These are phyloP conservation scores for Ogataea hybrid DNA, from an alignment of 1,139 yeast genomes.

Conservation along the genomic window DNA sequence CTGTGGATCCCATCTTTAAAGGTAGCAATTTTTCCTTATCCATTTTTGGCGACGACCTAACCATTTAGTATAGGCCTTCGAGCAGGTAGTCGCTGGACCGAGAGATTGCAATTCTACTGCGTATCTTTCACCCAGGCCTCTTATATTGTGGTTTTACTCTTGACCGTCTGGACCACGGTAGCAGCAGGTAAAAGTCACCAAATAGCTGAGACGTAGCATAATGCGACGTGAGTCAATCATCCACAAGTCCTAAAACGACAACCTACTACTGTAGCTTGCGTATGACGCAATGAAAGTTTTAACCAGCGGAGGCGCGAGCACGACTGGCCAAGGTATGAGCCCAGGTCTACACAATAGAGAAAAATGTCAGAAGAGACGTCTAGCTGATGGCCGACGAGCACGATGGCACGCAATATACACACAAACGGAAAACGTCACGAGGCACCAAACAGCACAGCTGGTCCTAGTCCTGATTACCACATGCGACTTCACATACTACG, in stretches of 20 bases:
- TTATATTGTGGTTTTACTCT: conserved; percentile 7
- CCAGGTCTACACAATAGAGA: background rate
- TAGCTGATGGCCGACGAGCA: background rate
- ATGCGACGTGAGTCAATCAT: conserved; percentile 33
- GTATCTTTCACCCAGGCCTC: conserved; percentile 27
- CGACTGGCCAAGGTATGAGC: too few species aligned
- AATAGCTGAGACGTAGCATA: conserved; percentile 30
- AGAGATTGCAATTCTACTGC: conserved; percentile 43
- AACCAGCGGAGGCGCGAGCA: too few species aligned
- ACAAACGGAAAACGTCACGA: too few species aligned
- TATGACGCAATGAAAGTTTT: conserved; percentile 17
- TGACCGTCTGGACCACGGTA: conserved; percentile 9
- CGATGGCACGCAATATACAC: too few species aligned
- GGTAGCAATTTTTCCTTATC: background rate
- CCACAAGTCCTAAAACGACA: conserved; percentile 29
- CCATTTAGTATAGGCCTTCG: too few species aligned
- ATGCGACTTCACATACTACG: too few species aligned
- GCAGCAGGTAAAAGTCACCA: conserved; percentile 7
- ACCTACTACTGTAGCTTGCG: conserved; percentile 29
- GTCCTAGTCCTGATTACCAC: background rate
- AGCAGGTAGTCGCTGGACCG: background rate
- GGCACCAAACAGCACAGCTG: background rate
- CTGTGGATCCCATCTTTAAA: too few species aligned
- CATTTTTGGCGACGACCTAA: conserved; percentile 1
- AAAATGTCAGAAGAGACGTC: conserved; percentile 1